Conservation (phyloP, 768 basidiomycete genomes). For the Lactarius sanguifluus region DNA sequence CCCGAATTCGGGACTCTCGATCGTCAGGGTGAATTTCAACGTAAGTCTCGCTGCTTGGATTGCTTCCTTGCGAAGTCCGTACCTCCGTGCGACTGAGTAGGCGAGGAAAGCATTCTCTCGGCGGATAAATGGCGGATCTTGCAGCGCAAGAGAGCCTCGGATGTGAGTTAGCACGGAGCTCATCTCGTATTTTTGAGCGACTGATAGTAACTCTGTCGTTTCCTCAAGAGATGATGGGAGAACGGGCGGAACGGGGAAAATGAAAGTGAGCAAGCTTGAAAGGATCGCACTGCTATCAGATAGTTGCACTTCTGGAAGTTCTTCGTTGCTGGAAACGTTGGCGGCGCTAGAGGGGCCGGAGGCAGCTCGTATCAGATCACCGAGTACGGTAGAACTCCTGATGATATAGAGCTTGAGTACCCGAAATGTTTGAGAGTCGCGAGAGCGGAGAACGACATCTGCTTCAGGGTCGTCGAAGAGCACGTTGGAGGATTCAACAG, state of each 20-base stretch:
- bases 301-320: conserved; percentile 1
- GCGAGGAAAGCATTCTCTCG: neutral
- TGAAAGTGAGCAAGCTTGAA: conserved; percentile 5
- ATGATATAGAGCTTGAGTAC: conserved; percentile 3
- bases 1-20: neutral
- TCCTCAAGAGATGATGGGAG: conserved; percentile 7
- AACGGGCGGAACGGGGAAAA: neutral
- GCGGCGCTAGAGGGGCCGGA: neutral
- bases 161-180: neutral
- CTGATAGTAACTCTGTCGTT: conserved; percentile 9
- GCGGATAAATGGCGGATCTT: neutral
- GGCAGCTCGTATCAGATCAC: neutral
- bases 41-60: conserved; percentile 3
- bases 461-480: conserved; percentile 19
- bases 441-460: conserved; percentile 16
- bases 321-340: no score
- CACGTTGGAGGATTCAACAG: neutral
- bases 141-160: neutral
- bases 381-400: conserved; percentile 1
- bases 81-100: conserved; percentile 2
- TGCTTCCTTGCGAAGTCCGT: conserved; percentile 4
- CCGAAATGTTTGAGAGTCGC: conserved; percentile 3
- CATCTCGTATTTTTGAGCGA: conserved; percentile 18
- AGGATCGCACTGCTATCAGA: conserved; percentile 2
- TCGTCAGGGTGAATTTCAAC: neutral